A percentile compares a stretch with the other conserved stretches of the same genome.
Conservation (phyloP, 2,329 filamentous ascomycete genomes). For the Trichoderma asperellum region DNA sequence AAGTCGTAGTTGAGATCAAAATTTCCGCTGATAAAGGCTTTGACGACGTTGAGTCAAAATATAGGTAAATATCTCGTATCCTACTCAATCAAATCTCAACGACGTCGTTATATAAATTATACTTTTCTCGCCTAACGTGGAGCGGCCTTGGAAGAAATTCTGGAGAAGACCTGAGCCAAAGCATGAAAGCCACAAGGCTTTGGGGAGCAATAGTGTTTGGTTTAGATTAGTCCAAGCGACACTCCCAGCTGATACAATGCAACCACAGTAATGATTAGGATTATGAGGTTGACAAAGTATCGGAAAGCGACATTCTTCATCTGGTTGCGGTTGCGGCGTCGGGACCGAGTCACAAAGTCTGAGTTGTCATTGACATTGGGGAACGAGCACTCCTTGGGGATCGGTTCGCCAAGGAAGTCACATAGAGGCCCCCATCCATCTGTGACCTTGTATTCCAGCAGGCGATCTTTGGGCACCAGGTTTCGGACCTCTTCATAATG, state of each 20-base stretch:
- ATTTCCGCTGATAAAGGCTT: too few relatives aligned
- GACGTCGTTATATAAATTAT: neutral
- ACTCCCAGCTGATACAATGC: neutral
- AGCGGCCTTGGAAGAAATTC: too few relatives aligned
- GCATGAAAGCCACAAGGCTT: too few relatives aligned
- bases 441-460: slow-evolving; percentile 41
- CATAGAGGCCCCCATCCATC: slow-evolving; percentile 46
- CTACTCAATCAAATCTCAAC: neutral
- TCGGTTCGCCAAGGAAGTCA: slow-evolving; percentile 41
- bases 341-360: slow-evolving; percentile 42
- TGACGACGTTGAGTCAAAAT: too few relatives aligned
- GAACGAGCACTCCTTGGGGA: slow-evolving; percentile 38
- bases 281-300: slow-evolving; percentile 32
- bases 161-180: too few relatives aligned
- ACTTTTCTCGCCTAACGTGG: too few relatives aligned
- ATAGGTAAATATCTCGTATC: too few relatives aligned
- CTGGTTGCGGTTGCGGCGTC: slow-evolving; percentile 42
- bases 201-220: neutral
- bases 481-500: slow-evolving; percentile 29
- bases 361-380: slow-evolving; percentile 42
- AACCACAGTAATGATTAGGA: slow-evolving; percentile 21
- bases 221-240: neutral
- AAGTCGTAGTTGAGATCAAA: too few relatives aligned
- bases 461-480: slow-evolving; percentile 27
- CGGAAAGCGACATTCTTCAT: slow-evolving; percentile 42